Evolutionary conservation across 305 asterid genomes (phyloP).

Genomic region (Salvia sclarea): DNA sequence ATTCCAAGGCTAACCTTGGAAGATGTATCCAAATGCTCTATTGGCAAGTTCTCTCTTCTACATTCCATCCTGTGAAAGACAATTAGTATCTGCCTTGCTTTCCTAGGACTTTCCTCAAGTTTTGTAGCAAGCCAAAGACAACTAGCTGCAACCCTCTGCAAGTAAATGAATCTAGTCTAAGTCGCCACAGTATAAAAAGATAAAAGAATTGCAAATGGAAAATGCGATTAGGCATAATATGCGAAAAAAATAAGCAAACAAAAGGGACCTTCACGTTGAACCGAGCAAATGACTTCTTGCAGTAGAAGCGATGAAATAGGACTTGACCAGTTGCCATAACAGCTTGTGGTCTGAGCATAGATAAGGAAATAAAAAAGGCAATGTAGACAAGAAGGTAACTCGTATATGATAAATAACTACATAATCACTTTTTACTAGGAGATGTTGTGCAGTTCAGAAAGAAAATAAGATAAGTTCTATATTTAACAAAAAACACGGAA

Average conservation of each 20-base stretch:
- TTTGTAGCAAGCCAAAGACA: slow-evolving; percentile 97
- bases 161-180: slow-evolving; percentile 18
- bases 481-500: not conserved
- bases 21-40: slow-evolving; percentile 69
- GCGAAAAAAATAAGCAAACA: slow-evolving; percentile 2
- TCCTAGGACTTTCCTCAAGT: slow-evolving; percentile 88
- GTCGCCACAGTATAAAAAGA: slow-evolving; percentile 24
- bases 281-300: slow-evolving; percentile 84
- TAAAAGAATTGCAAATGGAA: not conserved
- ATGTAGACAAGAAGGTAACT: slow-evolving; percentile 5
- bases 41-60: slow-evolving; percentile 77
- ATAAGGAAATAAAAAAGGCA: slow-evolving; percentile 44
- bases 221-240: not conserved
- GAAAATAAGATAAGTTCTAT: not conserved
- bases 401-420: not conserved
- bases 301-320: slow-evolving; percentile 86
- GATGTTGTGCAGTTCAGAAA: slow-evolving; percentile 1
- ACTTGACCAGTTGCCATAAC: slow-evolving; percentile 97
- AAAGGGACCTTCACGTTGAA: slow-evolving; percentile 77
- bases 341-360: slow-evolving; percentile 82
- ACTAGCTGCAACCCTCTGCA: slow-evolving; percentile 91
- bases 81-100: slow-evolving; percentile 77
- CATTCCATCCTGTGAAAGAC: slow-evolving; percentile 93
- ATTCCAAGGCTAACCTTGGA: slow-evolving; percentile 52
- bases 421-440: slow-evolving; percentile 13